Evolutionary conservation across 495 filamentous ascomycete genomes (phyloP).

Genomic region (Delitschia confertaspora): DNA sequence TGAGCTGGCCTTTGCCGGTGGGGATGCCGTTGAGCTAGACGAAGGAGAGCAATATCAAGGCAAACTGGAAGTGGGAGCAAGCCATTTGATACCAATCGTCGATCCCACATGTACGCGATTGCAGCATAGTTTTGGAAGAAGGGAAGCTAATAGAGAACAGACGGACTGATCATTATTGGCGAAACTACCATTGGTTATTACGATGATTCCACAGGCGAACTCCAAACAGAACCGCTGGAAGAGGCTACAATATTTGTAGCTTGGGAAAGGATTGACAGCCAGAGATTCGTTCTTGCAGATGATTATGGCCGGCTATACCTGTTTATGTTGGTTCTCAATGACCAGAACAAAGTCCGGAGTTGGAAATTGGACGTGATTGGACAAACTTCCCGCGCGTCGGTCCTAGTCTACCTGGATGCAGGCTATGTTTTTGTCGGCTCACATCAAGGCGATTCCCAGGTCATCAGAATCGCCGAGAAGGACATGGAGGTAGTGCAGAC

Average conservation of each 20-base stretch:
- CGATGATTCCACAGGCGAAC: conserved; percentile 57
- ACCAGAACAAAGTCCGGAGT: conserved; percentile 50
- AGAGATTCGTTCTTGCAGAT: conserved; percentile 78
- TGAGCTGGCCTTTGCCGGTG: conserved; percentile 43
- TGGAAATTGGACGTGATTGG: conserved; percentile 63
- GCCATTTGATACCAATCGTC: conserved; percentile 76
- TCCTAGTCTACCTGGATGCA: conserved; percentile 68
- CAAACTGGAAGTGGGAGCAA: conserved; percentile 63
- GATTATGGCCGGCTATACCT: conserved; percentile 79
- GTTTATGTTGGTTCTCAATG: conserved; percentile 61
- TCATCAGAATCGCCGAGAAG: conserved; percentile 52
- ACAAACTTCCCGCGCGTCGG: conserved; percentile 60
- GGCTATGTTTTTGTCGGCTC: conserved; percentile 78
- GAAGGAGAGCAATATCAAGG: conserved; percentile 44
- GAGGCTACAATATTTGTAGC: conserved; percentile 75
- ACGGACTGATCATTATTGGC: conserved; percentile 63
- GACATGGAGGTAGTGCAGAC: conserved; percentile 63
- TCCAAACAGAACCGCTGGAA: conserved; percentile 50
- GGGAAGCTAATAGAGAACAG: conserved; percentile 5
- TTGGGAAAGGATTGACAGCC: conserved; percentile 75
- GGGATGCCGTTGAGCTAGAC: conserved; percentile 43
- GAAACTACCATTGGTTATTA: conserved; percentile 80
- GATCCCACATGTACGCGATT: conserved; percentile 45
- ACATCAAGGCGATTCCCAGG: conserved; percentile 84
- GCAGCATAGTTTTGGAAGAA: neutral